Evolutionary conservation across 805 yeast species (phyloP).

Genomic region (Sungouiella blattae): DNA sequence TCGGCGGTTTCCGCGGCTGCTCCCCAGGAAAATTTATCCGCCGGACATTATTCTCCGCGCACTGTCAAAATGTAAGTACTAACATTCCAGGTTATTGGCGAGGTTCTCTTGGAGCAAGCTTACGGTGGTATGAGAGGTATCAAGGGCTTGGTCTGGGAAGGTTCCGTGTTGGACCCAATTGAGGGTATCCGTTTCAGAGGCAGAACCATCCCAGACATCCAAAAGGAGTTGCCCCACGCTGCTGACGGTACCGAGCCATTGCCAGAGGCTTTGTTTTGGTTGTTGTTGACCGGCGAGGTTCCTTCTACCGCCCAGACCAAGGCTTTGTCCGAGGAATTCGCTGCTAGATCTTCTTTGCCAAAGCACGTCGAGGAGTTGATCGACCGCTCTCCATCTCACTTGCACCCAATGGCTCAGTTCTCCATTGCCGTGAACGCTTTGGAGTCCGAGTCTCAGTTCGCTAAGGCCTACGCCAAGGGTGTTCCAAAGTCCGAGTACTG

Average conservation of each 20-base stretch:
- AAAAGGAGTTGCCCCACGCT: slow-evolving; percentile 58
- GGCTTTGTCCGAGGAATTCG: slow-evolving; percentile 57
- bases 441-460: slow-evolving; percentile 68
- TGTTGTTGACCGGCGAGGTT: slow-evolving; percentile 67
- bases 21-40: background rate
- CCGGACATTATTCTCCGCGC: slow-evolving; percentile 3
- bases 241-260: slow-evolving; percentile 59
- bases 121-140: slow-evolving; percentile 82
- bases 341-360: slow-evolving; percentile 63
- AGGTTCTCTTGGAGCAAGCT: slow-evolving; percentile 31
- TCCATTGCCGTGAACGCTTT: slow-evolving; percentile 72
- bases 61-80: too few relatives aligned
- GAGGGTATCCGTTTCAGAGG: slow-evolving; percentile 81
- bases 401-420: slow-evolving; percentile 85
- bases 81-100: slow-evolving; percentile 38
- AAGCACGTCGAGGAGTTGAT: slow-evolving; percentile 57
- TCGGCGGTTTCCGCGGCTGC: background rate
- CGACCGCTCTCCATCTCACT: slow-evolving; percentile 59
- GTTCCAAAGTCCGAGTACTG: slow-evolving; percentile 68
- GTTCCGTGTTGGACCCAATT: slow-evolving; percentile 70
- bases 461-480: slow-evolving; percentile 68
- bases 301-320: slow-evolving; percentile 60
- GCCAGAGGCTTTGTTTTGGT: slow-evolving; percentile 79
- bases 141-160: slow-evolving; percentile 74
- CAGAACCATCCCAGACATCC: slow-evolving; percentile 69